A percentile compares a stretch with the other conserved stretches of the same genome.
Conservation (phyloP, 2,329 filamentous ascomycete species). For the Arthrobotrys sphaeroides region DNA sequence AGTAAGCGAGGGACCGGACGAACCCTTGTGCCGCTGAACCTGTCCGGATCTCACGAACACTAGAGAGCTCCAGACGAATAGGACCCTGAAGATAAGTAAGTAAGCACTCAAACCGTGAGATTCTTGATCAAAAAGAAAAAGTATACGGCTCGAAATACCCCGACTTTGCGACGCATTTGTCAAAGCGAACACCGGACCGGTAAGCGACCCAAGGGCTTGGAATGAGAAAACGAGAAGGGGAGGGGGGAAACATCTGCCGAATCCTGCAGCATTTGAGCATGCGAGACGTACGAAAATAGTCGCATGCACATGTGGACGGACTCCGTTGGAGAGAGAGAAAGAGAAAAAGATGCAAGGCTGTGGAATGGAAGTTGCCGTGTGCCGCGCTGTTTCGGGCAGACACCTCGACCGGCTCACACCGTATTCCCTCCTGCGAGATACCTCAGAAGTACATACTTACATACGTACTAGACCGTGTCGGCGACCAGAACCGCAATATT, state of each 20-base stretch:
- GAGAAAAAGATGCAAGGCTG: neutral
- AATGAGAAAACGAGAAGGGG: neutral
- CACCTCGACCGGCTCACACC: neutral
- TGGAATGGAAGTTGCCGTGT: conserved; percentile 5
- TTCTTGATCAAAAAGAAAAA: neutral
- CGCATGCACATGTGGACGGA: no score
- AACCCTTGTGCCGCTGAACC: conserved; percentile 35
- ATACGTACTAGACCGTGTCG: no score
- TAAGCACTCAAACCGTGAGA: no score
- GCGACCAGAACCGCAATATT: no score
- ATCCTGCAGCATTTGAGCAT: neutral
- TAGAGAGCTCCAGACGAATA: no score
- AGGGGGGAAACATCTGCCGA: conserved; percentile 38
- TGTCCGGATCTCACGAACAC: no score
- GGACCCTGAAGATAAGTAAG: no score
- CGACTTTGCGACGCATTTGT: conserved; percentile 44
- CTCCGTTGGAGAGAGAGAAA: neutral
- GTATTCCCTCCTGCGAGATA: neutral
- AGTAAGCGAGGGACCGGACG: conserved; percentile 1
- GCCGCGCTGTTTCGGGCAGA: conserved; percentile 1
- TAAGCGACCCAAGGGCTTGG: conserved; percentile 19
- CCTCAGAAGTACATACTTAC: no score
- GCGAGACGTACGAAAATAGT: conserved; percentile 40
- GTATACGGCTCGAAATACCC: neutral
- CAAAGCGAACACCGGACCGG: neutral